Evolutionary conservation across 78 protist species (phyloP).

Genomic region (Dictyostelium capitatum): DNA sequence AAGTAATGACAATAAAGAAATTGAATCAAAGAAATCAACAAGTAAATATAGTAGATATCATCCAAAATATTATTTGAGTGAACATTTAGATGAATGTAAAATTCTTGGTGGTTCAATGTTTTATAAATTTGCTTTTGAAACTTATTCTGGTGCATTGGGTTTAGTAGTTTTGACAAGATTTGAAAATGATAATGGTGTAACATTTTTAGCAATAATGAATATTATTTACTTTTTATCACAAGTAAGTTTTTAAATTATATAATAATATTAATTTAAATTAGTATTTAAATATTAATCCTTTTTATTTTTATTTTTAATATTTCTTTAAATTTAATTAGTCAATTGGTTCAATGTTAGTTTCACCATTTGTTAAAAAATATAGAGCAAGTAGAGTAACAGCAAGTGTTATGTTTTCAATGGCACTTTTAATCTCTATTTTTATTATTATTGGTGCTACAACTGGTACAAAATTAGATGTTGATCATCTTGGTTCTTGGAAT

Average conservation of each 20-base stretch:
- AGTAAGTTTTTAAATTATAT: slow-evolving; percentile 19
- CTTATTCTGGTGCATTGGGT: slow-evolving; percentile 58
- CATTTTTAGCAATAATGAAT: slow-evolving; percentile 73
- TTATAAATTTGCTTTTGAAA: slow-evolving; percentile 68
- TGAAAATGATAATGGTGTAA: slow-evolving; percentile 55
- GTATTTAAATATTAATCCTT: neutral
- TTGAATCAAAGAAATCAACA: neutral
- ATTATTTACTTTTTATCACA: slow-evolving; percentile 66
- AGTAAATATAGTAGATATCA: slow-evolving; percentile 8
- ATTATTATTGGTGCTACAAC: slow-evolving; percentile 34
- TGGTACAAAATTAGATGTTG: slow-evolving; percentile 9
- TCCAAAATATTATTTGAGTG: slow-evolving; percentile 18
- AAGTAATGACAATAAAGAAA: neutral
- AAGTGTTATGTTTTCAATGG: slow-evolving; percentile 45
- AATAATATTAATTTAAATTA: neutral
- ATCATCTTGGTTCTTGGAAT: slow-evolving; percentile 37
- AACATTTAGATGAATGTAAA: slow-evolving; percentile 42
- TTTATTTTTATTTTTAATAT: neutral
- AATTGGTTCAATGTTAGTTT: slow-evolving; percentile 38
- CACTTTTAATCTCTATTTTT: slow-evolving; percentile 7
- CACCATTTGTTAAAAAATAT: slow-evolving; percentile 67
- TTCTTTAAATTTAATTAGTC: slow-evolving; percentile 3
- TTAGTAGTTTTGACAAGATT: slow-evolving; percentile 35
- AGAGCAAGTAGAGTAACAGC: slow-evolving; percentile 68
- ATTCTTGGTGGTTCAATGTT: slow-evolving; percentile 44